Percentiles rank a stretch among this genome's conserved stretches.
These are phyloP conservation scores for Scheffersomyces stipitis DNA, from an alignment of 805 yeast species.

Conservation along the genomic window DNA sequence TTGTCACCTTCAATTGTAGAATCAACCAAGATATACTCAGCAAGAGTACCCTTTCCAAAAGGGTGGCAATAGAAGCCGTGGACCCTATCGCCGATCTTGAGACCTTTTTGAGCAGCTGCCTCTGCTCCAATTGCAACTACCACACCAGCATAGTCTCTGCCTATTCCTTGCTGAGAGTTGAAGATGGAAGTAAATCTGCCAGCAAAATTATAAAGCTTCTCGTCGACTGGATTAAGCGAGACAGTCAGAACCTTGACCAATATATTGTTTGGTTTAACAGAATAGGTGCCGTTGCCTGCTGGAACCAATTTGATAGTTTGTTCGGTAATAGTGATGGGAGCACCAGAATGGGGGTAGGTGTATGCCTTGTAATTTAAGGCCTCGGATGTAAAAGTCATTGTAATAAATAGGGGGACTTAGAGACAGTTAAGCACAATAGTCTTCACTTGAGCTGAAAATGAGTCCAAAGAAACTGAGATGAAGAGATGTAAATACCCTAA, in stretches of 20 bases:
- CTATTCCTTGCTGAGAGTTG: conserved; percentile 22
- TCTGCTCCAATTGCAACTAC: conserved; percentile 29
- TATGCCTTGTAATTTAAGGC: conserved; percentile 20
- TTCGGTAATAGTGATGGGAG: conserved; percentile 11
- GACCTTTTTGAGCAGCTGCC: conserved; percentile 15
- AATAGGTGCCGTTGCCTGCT: conserved; percentile 13
- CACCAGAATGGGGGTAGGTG: conserved; percentile 15
- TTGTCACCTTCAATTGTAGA: conserved; percentile 28
- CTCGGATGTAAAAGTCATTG: conserved; percentile 13
- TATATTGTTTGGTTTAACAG: conserved; percentile 15
- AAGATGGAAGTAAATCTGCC: conserved; percentile 7
- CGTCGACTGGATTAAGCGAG: conserved; percentile 36
- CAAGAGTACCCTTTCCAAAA: conserved; percentile 39
- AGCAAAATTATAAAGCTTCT: conserved; percentile 18
- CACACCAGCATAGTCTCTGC: conserved; percentile 34
- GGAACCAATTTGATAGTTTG: conserved; percentile 8
- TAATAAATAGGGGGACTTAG: too few species aligned
- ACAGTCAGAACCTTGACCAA: conserved; percentile 32
- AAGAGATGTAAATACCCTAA: too few species aligned
- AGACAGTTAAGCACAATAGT: too few species aligned
- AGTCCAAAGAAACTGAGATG: too few species aligned
- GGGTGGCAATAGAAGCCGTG: conserved; percentile 21
- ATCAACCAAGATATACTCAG: conserved; percentile 47
- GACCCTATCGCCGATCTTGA: conserved; percentile 30
- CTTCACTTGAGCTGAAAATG: too few species aligned